These are phyloP conservation scores for Cornus florida DNA, from an alignment of 148 eudicot genomes.

Conservation along the genomic window DNA sequence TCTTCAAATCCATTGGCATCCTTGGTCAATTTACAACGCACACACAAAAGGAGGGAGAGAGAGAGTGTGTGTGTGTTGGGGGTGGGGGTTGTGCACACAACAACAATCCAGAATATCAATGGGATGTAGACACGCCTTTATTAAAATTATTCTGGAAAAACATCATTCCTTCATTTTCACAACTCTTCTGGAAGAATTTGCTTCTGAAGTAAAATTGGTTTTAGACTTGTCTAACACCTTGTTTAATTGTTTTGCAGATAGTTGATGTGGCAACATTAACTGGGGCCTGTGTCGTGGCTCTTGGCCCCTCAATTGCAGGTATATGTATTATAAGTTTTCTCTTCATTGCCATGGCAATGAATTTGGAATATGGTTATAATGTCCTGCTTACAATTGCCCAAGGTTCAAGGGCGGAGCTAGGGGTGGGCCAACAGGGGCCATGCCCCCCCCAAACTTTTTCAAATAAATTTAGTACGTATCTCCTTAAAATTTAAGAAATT, in stretches of 20 bases:
- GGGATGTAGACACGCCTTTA: neutral
- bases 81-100: too few relatives aligned
- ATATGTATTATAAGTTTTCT: conserved; percentile 8
- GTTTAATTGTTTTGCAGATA: conserved; percentile 48
- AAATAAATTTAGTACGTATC: too few relatives aligned
- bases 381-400: neutral
- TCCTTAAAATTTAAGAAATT: too few relatives aligned
- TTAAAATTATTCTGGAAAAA: neutral
- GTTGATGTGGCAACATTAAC: conserved; percentile 95
- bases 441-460: too few relatives aligned
- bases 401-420: too few relatives aligned
- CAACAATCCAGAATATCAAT: neutral
- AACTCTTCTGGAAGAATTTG: neutral
- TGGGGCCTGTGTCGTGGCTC: conserved; percentile 84
- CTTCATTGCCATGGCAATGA: conserved; percentile 6
- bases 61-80: too few relatives aligned
- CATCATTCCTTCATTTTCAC: neutral
- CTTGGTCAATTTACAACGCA: too few relatives aligned
- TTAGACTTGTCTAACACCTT: conserved; percentile 5
- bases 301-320: conserved; percentile 97
- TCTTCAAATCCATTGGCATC: too few relatives aligned
- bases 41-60: too few relatives aligned
- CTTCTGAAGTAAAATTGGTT: neutral
- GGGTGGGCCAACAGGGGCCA: too few relatives aligned
- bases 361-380: neutral